Base-by-base conservation (phyloP, 441 rosid species). In the Pelargonium australe region DNA sequence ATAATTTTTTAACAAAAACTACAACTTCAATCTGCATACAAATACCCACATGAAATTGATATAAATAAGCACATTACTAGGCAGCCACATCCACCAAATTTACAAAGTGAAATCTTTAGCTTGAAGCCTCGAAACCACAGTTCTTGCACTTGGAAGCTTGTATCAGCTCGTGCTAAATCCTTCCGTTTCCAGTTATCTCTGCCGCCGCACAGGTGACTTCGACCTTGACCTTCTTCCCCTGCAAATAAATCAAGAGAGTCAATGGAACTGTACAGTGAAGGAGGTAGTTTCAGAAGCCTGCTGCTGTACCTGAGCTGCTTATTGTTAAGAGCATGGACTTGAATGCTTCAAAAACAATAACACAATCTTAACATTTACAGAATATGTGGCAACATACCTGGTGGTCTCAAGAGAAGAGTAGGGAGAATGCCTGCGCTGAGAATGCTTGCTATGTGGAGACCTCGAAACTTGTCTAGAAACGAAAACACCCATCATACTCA, bases 391-490 rank as follows among this genome's bases (percentile, higher is more conserved):
- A 76, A 64, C 76, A 77, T 86, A 89, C 78, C 78, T 75, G 76
- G 83, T 72, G 34, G 68, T 80, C 78, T 87, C 95, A 86, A 85
- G 85, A 90, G 99, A 92, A 86, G 97, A 87, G 83, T 90, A 86
- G 87, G 90, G 95, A 83, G 89, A 89, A 77, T 92, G 89, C 86
- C 95, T 92, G 95, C 85, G 89, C 85, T 89, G 89, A 87, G 96
- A 90, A 87, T 87, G 91, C 97, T 89, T 95, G 93, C 97, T 89
- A 90, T 88, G 93, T 79, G 98, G 99, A 85, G 99, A 95, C 89
- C 96, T 84, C 87, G 88, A 86, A 84, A 85, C 90, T 80, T 89
- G 88, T 95, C 99, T 95, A 95, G 83, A 95, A 90, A 90, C 77
- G 85, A 89, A 86, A 87, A 89, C 92, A 89, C 82, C 87, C 90